Base-by-base conservation (phyloP, 2,329 filamentous ascomycete genomes). In the Aspergillus sp. region DNA sequence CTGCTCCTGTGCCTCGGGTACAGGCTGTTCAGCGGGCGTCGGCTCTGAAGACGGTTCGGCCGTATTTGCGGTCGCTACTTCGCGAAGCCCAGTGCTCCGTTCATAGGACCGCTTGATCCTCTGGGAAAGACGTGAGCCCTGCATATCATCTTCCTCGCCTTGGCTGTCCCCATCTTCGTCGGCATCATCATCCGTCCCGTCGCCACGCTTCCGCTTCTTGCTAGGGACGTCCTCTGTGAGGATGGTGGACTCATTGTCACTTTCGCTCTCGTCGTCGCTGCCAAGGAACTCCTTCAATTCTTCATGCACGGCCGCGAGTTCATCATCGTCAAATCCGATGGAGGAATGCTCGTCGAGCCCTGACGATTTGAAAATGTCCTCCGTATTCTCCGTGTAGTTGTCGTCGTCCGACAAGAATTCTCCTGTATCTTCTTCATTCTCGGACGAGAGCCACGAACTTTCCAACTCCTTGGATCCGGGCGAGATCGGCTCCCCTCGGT, bases 271-370 rank as follows among this genome's bases (percentile, higher is more conserved):
- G 45, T 76, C 72, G 45, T 78, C 74, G 42, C 70, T 73, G 41
- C 71, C 65, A 59, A 94, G 73, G 60, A 94, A 92, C 43, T 90
- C 89, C 13, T 82, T 83, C 9, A 95, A 74, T 63, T 95, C 90
- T 53, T 88, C 85, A 58, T 90, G 85, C 1, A 82, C 80, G 9
- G 75, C 78, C 4, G 76, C 81, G 78, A 85, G 86, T 64, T 89
- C 80, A 50, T 87, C 83, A 13, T 75, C 79, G 47, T 84, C 80
- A 55, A 84, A 81, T 2, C 81, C 82, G 16, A 78, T 77, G 1
- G 70, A 77, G 4, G 77, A 76, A 42, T 66, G 76, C 45, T 81
- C 78, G 9, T 69, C 70, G 11, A 81, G 68, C 0, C 80, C 79
- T 1, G 74, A 66, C 0, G 80, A 80, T 54, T 80, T 73, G 42